Base-by-base conservation (phyloP, 78 protist species). In the Corallochytrium limacisporum region DNA sequence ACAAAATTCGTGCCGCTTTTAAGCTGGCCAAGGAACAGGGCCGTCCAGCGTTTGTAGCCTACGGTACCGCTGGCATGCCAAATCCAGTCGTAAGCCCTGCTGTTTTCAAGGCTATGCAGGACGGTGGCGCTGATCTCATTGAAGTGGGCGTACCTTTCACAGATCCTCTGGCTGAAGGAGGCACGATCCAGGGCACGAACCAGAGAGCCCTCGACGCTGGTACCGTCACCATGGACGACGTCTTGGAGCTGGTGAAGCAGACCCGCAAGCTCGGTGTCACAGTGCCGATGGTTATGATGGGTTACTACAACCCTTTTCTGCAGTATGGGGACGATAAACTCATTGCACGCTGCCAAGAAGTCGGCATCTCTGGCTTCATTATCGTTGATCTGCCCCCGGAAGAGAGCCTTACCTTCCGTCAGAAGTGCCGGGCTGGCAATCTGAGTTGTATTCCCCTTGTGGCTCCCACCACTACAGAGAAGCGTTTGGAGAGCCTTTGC, bases 381-480 rank as follows among this genome's bases (percentile, higher is more conserved):
- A 60, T 81, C 22, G 91, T 86, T 3, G 91, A 86, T 44, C 53
- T 86, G 38, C 91, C 91, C 10, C 81, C 79, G 2, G 91, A 86
- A 56, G 84, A 77, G 60, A 53, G 65, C 16, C 0, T 3, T n/a
- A 18, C 6, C 20, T 51, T 74, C 54, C 10, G 55, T 16, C 31
- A 7, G 22, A 33, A 4, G 26, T 57, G 69, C 81, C 7, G 16
- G 29, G 53, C 5, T 24, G 20, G 50, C 32, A 49, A 51, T 1
- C 51, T 72, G 18, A 7, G 50, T 18, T 54, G 22, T 29, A 50
- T 72, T 10, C 78, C 78, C 18, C 69, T 72, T 9, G 35, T 60
- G 20, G 70, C 73, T 55, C 35, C 82, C 65, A 78, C 90, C 37
- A 70, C 84, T 18, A 49, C 74, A 8, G 55, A 62, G 35, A 68